Evolutionary conservation across 2,329 filamentous ascomycete genomes (phyloP).

Genomic region (Penicillium sumatraense): DNA sequence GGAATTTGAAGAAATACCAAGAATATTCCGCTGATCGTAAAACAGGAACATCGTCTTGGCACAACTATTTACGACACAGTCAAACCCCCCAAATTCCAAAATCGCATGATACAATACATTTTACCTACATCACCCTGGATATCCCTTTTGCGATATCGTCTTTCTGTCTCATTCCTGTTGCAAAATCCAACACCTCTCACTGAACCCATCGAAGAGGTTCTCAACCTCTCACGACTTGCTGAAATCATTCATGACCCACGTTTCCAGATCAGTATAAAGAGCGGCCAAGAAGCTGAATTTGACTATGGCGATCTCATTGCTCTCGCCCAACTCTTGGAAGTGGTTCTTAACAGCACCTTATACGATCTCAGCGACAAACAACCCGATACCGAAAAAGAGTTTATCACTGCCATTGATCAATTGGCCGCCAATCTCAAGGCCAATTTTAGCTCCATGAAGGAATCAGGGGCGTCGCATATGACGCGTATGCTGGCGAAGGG

Average conservation of each 20-base stretch:
- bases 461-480: constrained; percentile 73
- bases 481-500: constrained; percentile 77
- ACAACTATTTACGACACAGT: constrained; percentile 38
- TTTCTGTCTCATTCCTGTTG: constrained; percentile 43
- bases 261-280: constrained; percentile 37
- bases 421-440: constrained; percentile 64
- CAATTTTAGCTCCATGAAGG: constrained; percentile 67
- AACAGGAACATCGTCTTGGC: constrained; percentile 36
- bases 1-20: neutral
- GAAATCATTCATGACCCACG: constrained; percentile 32
- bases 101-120: constrained; percentile 46
- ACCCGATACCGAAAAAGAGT: constrained; percentile 51
- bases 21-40: constrained; percentile 14
- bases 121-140: constrained; percentile 41
- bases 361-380: constrained; percentile 37
- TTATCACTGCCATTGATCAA: constrained; percentile 73
- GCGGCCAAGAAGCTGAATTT: constrained; percentile 31
- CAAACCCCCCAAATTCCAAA: constrained; percentile 43
- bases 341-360: constrained; percentile 71
- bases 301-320: constrained; percentile 73
- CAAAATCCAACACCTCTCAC: constrained; percentile 31
- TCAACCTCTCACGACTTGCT: constrained; percentile 37
- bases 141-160: constrained; percentile 45
- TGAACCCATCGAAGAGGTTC: constrained; percentile 30
- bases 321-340: constrained; percentile 70